Base-by-base conservation (phyloP, 164 flowering plant genomes). In the Annona squamosa region DNA sequence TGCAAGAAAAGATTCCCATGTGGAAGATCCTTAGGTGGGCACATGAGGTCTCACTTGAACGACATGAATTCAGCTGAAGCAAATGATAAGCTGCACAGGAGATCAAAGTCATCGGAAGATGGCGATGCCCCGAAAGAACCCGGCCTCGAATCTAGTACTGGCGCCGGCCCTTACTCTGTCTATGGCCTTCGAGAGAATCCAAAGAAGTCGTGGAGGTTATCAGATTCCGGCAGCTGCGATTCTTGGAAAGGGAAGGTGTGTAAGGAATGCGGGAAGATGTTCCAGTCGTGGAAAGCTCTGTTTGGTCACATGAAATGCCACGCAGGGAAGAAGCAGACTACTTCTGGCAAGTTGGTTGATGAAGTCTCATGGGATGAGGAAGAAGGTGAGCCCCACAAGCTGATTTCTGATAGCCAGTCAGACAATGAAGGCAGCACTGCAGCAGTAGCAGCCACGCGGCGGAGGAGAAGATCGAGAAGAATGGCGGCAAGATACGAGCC, bases 11-110 rank as follows among this genome's bases (percentile, higher is more conserved):
- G 81, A 45, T 94, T 92, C 73, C 80, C 83, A 13, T 88, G 90
- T 78, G 98, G 97, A 0, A 89, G 94, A 83, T 90, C 97, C 65
- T 78, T 93, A 71, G 98, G 94, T 26, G 95, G 98, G 65, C 98
- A 93, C 80, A 93, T 89, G 91, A 89, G 97, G 88, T 87, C 95
- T 80, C 98, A 93, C 75, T 71, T 88, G 85, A 83, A 77, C 68
- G 82, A 77, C 66, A 79, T 71, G 73, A 79, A 72, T 73, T 79
- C 83, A 19, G 68, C 76, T 78, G 75, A 79, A 48, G 44, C 75
- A 63, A 86, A 80, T 1, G 80, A 80, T 5, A 75, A 74, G 77
- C 68, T 56, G 48, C 66, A 56, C 63, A 82, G 46, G 76, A 80
- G 67, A 5, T 26, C 37, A 71, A 86, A 79, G 74, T 74, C 71